phyloP scores from a whole-genome alignment of 352 stramenopile species.

The Globisporangium emineosum region DNA sequence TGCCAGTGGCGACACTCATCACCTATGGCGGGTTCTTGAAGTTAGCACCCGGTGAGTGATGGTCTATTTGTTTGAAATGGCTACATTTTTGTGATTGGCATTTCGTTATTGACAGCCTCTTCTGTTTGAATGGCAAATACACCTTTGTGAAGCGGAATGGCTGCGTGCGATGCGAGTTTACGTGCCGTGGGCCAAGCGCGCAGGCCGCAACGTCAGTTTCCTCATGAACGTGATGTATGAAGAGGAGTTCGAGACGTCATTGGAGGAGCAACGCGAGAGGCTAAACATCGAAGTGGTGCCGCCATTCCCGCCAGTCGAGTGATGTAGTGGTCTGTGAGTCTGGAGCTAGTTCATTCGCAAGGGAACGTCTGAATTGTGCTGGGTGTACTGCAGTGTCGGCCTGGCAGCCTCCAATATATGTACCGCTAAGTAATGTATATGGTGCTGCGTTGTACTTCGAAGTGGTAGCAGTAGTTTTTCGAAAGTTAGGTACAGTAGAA shows the following conservation, averaged over 20 bases:
- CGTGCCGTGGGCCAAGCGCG: constrained; percentile 91
- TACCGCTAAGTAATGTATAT: too few species aligned
- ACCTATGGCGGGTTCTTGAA: constrained; percentile 88
- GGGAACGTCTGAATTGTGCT: too few species aligned
- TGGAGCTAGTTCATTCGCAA: neutral
- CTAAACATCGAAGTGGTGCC: constrained; percentile 48
- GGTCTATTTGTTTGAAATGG: neutral
- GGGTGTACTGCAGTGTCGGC: too few species aligned
- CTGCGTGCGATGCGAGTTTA: constrained; percentile 39
- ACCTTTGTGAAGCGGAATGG: neutral
- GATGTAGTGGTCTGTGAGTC: neutral
- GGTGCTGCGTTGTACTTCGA: too few species aligned
- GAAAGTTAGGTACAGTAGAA: too few species aligned
- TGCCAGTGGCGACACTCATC: constrained; percentile 93
- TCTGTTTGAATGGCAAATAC: neutral
- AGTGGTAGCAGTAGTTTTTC: too few species aligned
- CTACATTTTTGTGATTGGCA: too few species aligned
- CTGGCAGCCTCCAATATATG: too few species aligned
- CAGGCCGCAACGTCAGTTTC: constrained; percentile 58
- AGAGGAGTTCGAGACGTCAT: constrained; percentile 90
- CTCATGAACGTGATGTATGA: constrained; percentile 96
- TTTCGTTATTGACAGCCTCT: neutral
- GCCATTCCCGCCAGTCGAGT: constrained; percentile 8
- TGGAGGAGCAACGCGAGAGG: constrained; percentile 81
- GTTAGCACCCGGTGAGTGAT: constrained; percentile 44